Conservation (phyloP, 2,329 filamentous ascomycete species). For the Aspergillus carbonarius region DNA sequence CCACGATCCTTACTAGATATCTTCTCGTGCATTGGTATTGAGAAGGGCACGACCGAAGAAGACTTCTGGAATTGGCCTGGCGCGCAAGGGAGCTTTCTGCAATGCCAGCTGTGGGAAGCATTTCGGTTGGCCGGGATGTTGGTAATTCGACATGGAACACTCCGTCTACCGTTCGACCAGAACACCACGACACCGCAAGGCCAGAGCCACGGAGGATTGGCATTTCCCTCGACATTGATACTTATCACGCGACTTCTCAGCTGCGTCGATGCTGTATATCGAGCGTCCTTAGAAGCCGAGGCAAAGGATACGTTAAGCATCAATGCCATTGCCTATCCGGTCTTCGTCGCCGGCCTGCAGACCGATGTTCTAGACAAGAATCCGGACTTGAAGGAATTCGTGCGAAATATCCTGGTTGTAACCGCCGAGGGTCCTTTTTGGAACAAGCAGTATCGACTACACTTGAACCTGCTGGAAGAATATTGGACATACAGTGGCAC, state of each 20-base stretch:
- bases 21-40: slow-evolving; percentile 24
- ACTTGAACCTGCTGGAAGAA: slow-evolving; percentile 23
- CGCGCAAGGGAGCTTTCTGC: slow-evolving; percentile 24
- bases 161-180: not conserved
- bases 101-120: slow-evolving; percentile 32
- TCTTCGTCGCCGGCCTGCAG: slow-evolving; percentile 22
- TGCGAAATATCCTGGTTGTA: slow-evolving; percentile 4
- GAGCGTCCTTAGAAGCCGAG: slow-evolving; percentile 17
- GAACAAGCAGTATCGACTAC: not conserved
- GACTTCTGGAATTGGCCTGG: slow-evolving; percentile 33
- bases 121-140: slow-evolving; percentile 30
- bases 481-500: slow-evolving; percentile 20
- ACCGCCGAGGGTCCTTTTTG: not conserved
- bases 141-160: slow-evolving; percentile 17
- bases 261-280: slow-evolving; percentile 26
- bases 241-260: slow-evolving; percentile 26
- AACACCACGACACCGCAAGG: not conserved
- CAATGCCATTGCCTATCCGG: slow-evolving; percentile 29
- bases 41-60: slow-evolving; percentile 25
- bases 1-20: slow-evolving; percentile 30
- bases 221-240: slow-evolving; percentile 14
- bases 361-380: slow-evolving; percentile 15
- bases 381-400: slow-evolving; percentile 18
- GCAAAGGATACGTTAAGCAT: slow-evolving; percentile 17
- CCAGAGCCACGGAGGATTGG: not conserved